These are phyloP conservation scores for Thielaviopsis populi DNA, from an alignment of 2,329 filamentous ascomycete species.

Conservation along the genomic window DNA sequence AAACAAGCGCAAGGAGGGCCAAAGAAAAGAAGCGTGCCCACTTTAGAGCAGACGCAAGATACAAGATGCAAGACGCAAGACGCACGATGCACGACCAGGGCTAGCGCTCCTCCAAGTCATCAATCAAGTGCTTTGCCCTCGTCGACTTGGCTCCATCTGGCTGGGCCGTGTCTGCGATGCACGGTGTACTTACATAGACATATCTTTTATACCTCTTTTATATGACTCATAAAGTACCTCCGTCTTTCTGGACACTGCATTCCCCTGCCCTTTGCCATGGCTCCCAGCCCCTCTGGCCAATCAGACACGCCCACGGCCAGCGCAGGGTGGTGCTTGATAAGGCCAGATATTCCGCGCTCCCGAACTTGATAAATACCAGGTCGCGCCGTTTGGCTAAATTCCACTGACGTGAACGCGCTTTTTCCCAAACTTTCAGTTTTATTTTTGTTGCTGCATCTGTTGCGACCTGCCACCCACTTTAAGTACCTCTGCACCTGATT, in stretches of 20 bases:
- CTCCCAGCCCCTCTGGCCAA: conserved; percentile 5
- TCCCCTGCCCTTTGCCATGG: conserved; percentile 1
- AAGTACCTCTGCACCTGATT: conserved; percentile 13
- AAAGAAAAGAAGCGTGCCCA: no score
- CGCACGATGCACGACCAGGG: neutral
- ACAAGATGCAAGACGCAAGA: neutral
- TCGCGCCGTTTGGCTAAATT: conserved; percentile 18
- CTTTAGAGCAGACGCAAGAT: no score
- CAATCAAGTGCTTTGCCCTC: conserved; percentile 3
- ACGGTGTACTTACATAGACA: conserved; percentile 2
- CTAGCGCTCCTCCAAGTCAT: conserved; percentile 2
- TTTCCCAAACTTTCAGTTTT: conserved; percentile 16
- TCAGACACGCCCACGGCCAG: conserved; percentile 10
- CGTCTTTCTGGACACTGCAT: conserved; percentile 2
- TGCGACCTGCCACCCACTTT: conserved; percentile 5
- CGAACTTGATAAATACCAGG: conserved; percentile 19
- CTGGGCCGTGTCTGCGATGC: conserved; percentile 1
- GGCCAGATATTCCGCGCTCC: conserved; percentile 18
- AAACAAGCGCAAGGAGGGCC: no score
- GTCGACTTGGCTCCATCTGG: neutral
- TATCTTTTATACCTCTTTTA: conserved; percentile 3
- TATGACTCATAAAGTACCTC: conserved; percentile 10
- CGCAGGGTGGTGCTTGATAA: conserved; percentile 13
- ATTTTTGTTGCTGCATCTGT: conserved; percentile 10
- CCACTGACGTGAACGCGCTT: conserved; percentile 18